These are phyloP conservation scores for Neocallimastix lanati DNA, from an alignment of 192 early-diverging fungal genomes.

Conservation along the genomic window DNA sequence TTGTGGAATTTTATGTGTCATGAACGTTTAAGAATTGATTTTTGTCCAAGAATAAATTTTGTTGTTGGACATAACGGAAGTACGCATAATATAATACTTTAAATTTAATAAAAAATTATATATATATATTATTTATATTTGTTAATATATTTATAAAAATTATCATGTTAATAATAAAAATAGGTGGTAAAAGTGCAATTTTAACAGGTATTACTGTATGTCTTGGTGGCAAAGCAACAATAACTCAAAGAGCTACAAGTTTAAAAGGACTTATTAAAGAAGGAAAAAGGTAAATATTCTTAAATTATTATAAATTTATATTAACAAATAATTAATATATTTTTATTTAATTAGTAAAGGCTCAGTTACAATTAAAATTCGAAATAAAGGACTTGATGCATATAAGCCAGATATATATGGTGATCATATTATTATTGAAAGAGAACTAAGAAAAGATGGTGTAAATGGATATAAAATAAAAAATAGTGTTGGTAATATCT, in stretches of 20 bases:
- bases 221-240: slow-evolving; percentile 74
- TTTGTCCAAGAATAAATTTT: slow-evolving; percentile 85
- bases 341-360: slow-evolving; percentile 24
- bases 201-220: slow-evolving; percentile 75
- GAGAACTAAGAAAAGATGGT: slow-evolving; percentile 45
- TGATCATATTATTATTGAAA: slow-evolving; percentile 62
- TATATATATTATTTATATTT: too few species aligned
- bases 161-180: background rate
- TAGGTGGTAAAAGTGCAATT: slow-evolving; percentile 89
- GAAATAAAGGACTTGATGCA: slow-evolving; percentile 71
- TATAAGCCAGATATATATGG: slow-evolving; percentile 68
- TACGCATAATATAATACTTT: slow-evolving; percentile 15
- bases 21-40: slow-evolving; percentile 48
- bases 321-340: background rate
- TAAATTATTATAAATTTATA: background rate
- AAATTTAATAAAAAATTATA: too few species aligned
- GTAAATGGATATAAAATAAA: slow-evolving; percentile 62
- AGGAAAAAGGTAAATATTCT: slow-evolving; percentile 38
- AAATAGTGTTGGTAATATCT: slow-evolving; percentile 27
- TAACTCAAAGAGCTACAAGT: slow-evolving; percentile 67
- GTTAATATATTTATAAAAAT: too few species aligned
- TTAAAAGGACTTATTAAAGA: slow-evolving; percentile 67
- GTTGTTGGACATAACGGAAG: slow-evolving; percentile 92
- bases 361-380: slow-evolving; percentile 47
- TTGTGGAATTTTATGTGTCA: slow-evolving; percentile 95